These are phyloP conservation scores for Neopestalotiopsis sp. DNA, from an alignment of 2,329 filamentous ascomycete genomes.

Conservation along the genomic window DNA sequence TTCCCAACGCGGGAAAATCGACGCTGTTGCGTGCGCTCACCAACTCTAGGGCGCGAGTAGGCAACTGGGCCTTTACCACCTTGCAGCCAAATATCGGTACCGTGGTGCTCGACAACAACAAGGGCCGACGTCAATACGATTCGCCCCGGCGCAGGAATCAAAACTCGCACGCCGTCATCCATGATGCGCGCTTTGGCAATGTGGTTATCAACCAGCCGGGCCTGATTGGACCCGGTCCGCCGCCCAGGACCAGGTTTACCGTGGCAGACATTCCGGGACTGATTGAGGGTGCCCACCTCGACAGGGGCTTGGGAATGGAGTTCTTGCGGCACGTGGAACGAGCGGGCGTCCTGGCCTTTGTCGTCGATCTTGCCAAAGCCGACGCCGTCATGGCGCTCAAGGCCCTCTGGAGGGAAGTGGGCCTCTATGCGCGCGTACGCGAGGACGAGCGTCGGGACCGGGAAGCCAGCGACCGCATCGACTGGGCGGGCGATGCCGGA, in stretches of 20 bases:
- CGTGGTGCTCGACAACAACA: slow-evolving; percentile 87
- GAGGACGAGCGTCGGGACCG: slow-evolving; percentile 74
- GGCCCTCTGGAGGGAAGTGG: slow-evolving; percentile 88
- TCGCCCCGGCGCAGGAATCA: slow-evolving; percentile 31
- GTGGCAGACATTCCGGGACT: slow-evolving; percentile 96
- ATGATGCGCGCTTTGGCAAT: slow-evolving; percentile 34
- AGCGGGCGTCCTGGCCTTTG: slow-evolving; percentile 90
- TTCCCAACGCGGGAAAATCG: slow-evolving; percentile 96
- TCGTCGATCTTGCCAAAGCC: slow-evolving; percentile 81
- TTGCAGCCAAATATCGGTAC: slow-evolving; percentile 95
- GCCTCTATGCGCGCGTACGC: slow-evolving; percentile 80
- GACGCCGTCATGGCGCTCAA: slow-evolving; percentile 81
- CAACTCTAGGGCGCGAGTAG: slow-evolving; percentile 86
- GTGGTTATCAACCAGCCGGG: slow-evolving; percentile 32
- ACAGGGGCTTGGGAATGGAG: slow-evolving; percentile 86
- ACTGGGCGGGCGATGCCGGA: slow-evolving; percentile 62
- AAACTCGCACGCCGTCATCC: slow-evolving; percentile 45
- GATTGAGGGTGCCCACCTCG: slow-evolving; percentile 89
- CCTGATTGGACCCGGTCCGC: slow-evolving; percentile 46
- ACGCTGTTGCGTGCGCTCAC: slow-evolving; percentile 87
- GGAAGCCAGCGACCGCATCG: slow-evolving; percentile 60
- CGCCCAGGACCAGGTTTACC: slow-evolving; percentile 78
- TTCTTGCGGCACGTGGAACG: slow-evolving; percentile 95
- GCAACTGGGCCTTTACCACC: slow-evolving; percentile 96
- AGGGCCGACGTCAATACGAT: slow-evolving; percentile 68